Evolutionary conservation across 2,329 filamentous ascomycete species (phyloP), one percentile per base, ranked within the genome.

Genomic region (Verticillium nubilum): DNA sequence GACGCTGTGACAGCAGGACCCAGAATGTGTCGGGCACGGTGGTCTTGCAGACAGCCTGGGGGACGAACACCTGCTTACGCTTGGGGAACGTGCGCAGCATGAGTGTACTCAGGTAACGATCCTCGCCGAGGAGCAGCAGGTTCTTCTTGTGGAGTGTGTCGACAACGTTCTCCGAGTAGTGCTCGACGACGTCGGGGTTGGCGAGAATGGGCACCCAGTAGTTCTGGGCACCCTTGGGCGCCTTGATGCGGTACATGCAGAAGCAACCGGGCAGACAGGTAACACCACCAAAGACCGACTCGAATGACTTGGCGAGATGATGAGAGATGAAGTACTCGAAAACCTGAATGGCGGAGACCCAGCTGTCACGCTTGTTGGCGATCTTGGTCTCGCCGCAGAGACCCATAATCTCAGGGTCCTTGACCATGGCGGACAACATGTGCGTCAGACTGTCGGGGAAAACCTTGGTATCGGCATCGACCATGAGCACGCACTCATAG

Each of bases 231-330:
- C 95, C 95, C 79, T 99, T 99, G 62, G 95, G 96, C 29, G 95
- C 91, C 78, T 99, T 99, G 85, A 99, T 98, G 70, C 95, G 91
- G 80, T 99, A 99, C 96, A 99, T 99, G 83, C 92, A 97, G 87
- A 99, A 99, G 81, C 95, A 99, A 65, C 95, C 95, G 17, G 95
- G 95, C 67, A 99, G 82, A 82, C 95, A 99, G 64, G 95, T 99
- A 62, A 99, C 95, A 89, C 95, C 95, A 77, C 95, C 95, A 75
- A 99, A 99, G 65, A 97, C 90, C 1, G 93, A 97, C 75, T 99
- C 95, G 76, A 99, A 99, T 4, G 94, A 92, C 77, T 99, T 99
- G 69, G 93, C 86, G 68, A 96, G 84, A 74, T 99, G 96, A 74
- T 99, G 95, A 2, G 95, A 98, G 76, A 99, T 95, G 80, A 98